Evolutionary conservation across 495 filamentous ascomycete genomes (phyloP).

Genomic region (Neurospora sp.): DNA sequence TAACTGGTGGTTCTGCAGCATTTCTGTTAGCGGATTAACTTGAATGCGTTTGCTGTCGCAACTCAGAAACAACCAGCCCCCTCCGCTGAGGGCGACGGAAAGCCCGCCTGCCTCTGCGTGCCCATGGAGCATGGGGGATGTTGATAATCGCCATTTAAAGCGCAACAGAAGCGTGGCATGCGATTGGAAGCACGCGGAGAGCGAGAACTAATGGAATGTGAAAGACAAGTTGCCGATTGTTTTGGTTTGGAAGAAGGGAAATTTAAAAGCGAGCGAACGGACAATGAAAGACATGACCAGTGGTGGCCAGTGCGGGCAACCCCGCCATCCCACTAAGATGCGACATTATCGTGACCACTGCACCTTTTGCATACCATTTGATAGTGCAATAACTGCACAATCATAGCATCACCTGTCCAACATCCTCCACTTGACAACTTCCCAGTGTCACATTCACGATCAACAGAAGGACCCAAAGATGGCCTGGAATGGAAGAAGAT

Average conservation of each 20-base stretch:
- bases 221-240: background rate
- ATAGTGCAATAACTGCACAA: background rate
- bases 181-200: background rate
- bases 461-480: too few relatives aligned
- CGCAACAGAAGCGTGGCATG: background rate
- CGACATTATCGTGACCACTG: background rate
- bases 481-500: too few relatives aligned
- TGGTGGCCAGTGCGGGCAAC: background rate
- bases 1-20: accelerated
- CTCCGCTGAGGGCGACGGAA: background rate
- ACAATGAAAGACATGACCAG: background rate
- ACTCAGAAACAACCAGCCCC: background rate
- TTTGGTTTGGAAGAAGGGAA: background rate
- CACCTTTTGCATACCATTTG: accelerated
- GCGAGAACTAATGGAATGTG: background rate
- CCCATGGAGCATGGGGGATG: too few relatives aligned
- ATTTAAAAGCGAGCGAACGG: background rate
- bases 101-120: background rate
- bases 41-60: background rate
- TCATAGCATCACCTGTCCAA: too few relatives aligned
- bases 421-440: too few relatives aligned
- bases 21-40: accelerated
- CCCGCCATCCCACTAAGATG: background rate
- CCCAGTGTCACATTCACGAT: too few relatives aligned
- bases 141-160: too few relatives aligned